phyloP scores from a whole-genome alignment of 345 rosid genomes.

The Populus deltoides region DNA sequence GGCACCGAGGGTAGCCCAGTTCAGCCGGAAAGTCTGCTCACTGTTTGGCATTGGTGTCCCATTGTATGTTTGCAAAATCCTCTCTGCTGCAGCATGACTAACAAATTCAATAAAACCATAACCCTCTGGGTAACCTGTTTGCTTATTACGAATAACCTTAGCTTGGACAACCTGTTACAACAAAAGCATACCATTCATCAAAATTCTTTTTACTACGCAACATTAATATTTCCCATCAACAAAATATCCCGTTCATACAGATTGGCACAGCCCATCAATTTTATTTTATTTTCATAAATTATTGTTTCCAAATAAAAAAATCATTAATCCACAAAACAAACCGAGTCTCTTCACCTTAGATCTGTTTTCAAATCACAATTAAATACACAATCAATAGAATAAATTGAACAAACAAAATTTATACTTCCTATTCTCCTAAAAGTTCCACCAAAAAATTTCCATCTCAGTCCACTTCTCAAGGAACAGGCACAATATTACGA shows the following conservation, averaged over 20 bases:
- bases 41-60: slow-evolving; percentile 72
- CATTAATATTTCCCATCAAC: background rate
- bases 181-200: background rate
- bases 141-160: slow-evolving; percentile 86
- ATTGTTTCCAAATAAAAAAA: background rate
- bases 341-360: background rate
- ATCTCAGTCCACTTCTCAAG: background rate
- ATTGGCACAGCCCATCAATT: background rate
- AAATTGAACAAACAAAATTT: background rate
- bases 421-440: background rate
- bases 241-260: background rate
- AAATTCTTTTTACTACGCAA: background rate
- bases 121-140: slow-evolving; percentile 64
- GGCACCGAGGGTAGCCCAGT: slow-evolving; percentile 85
- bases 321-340: background rate
- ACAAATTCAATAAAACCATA: slow-evolving; percentile 88
- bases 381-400: background rate
- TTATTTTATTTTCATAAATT: background rate
- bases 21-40: slow-evolving; percentile 78
- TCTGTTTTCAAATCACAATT: background rate
- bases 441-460: background rate
- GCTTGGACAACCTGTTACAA: slow-evolving; percentile 55
- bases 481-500: background rate
- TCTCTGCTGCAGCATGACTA: slow-evolving; percentile 69
- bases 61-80: slow-evolving; percentile 68